phyloP scores from a whole-genome alignment of 169 alveolate species.

The Cryptosporidium felis region DNA sequence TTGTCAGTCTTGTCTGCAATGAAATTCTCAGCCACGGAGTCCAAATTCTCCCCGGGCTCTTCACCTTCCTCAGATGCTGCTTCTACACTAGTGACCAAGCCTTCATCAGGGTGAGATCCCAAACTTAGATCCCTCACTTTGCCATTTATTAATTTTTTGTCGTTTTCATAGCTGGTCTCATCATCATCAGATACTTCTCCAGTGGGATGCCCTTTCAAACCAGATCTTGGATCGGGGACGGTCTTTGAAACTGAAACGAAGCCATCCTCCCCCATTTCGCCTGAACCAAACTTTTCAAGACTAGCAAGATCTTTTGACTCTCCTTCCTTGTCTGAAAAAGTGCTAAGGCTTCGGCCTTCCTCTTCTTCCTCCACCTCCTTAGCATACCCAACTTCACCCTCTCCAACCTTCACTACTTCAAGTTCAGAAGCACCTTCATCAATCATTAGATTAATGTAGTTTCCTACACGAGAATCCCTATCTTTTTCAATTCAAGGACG shows the following conservation, averaged over 20 bases:
- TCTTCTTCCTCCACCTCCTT: constrained; percentile 64
- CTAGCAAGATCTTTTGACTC: constrained; percentile 50
- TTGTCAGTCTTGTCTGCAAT: background rate
- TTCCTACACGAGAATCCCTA: constrained; percentile 31
- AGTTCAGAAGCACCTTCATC: constrained; percentile 66
- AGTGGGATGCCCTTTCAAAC: background rate
- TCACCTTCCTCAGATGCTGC: constrained; percentile 58
- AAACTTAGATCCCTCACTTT: constrained; percentile 27
- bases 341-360: constrained; percentile 64
- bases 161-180: background rate
- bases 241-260: background rate
- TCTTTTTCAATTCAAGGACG: constrained; percentile 41
- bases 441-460: constrained; percentile 53
- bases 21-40: background rate
- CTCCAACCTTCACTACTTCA: constrained; percentile 36
- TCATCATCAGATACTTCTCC: constrained; percentile 6
- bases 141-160: constrained; percentile 12
- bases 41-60: constrained; percentile 23
- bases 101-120: constrained; percentile 35
- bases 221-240: background rate
- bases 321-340: constrained; percentile 58
- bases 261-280: constrained; percentile 19
- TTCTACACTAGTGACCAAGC: background rate
- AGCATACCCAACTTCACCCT: constrained; percentile 24
- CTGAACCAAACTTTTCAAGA: constrained; percentile 15